A percentile compares a stretch with the other conserved stretches of the same genome.
phyloP scores from a whole-genome alignment of 2,329 filamentous ascomycete species.

The Clonostachys rosea region DNA sequence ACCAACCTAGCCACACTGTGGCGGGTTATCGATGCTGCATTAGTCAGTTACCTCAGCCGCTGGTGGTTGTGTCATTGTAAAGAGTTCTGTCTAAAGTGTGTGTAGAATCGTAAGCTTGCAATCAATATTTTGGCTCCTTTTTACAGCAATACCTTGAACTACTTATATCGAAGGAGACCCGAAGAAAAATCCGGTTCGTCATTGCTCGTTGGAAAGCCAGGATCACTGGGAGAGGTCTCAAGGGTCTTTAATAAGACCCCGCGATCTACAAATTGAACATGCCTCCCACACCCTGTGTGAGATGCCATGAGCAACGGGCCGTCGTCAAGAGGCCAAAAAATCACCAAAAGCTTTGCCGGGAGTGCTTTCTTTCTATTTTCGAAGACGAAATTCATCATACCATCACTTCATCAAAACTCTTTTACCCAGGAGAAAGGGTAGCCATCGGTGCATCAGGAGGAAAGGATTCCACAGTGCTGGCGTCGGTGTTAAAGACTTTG shows the following conservation, averaged over 20 bases:
- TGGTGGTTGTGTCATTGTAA: no score
- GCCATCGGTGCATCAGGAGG: constrained; percentile 96
- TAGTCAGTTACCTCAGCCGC: background rate
- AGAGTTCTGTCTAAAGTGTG: background rate
- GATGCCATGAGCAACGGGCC: constrained; percentile 73
- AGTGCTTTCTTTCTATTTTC: constrained; percentile 83
- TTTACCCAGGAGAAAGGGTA: constrained; percentile 76
- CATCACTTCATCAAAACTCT: constrained; percentile 76
- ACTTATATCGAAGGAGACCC: background rate
- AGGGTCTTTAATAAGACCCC: background rate
- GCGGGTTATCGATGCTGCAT: constrained; percentile 2
- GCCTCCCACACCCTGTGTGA: constrained; percentile 71
- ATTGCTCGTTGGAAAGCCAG: background rate
- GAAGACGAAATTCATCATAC: constrained; percentile 94
- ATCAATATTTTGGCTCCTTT: background rate
- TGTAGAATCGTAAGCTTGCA: background rate
- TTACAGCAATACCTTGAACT: background rate
- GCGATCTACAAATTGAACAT: constrained; percentile 40
- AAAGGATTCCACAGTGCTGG: constrained; percentile 95
- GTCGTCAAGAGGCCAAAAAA: constrained; percentile 94
- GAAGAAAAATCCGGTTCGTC: background rate
- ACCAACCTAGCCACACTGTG: constrained; percentile 3
- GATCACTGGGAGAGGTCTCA: background rate
- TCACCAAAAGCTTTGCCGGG: constrained; percentile 85
- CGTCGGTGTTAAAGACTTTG: constrained; percentile 88